Conservation (phyloP, 345 rosid genomes). For the Citrus cavaleriei region DNA sequence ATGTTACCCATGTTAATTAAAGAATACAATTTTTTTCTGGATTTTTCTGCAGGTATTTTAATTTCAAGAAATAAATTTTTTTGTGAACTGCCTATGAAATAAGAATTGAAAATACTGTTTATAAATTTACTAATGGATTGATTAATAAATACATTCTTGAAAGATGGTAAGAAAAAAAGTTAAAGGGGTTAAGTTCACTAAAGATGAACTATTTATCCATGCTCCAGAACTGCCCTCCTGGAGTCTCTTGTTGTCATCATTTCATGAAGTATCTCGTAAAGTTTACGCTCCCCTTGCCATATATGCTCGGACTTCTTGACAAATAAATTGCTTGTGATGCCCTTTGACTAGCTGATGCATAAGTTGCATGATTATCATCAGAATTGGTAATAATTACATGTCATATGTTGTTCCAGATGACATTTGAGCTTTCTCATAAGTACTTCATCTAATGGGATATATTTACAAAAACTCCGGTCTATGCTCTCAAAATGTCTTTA, state of each 20-base stretch:
- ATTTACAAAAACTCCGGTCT: background rate
- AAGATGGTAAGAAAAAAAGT: background rate
- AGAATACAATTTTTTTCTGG: background rate
- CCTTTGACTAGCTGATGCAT: background rate
- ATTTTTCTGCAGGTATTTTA: background rate
- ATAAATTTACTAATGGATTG: background rate
- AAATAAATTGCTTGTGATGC: background rate
- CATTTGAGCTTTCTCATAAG: background rate
- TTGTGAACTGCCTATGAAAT: constrained; percentile 1
- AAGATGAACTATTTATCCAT: background rate
- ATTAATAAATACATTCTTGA: background rate
- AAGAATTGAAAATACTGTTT: background rate
- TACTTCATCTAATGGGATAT: background rate
- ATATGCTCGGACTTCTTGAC: background rate
- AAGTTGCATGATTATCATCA: background rate
- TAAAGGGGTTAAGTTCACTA: background rate
- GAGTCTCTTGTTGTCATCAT: background rate
- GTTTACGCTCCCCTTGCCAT: background rate
- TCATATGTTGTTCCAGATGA: background rate
- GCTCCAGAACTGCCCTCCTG: background rate
- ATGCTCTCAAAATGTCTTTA: background rate
- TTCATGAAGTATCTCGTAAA: background rate
- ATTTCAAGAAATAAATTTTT: background rate
- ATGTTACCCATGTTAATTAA: background rate
- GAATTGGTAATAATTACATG: background rate